phyloP scores from a whole-genome alignment of 345 rosid species.

The Melastoma malabathricum region DNA sequence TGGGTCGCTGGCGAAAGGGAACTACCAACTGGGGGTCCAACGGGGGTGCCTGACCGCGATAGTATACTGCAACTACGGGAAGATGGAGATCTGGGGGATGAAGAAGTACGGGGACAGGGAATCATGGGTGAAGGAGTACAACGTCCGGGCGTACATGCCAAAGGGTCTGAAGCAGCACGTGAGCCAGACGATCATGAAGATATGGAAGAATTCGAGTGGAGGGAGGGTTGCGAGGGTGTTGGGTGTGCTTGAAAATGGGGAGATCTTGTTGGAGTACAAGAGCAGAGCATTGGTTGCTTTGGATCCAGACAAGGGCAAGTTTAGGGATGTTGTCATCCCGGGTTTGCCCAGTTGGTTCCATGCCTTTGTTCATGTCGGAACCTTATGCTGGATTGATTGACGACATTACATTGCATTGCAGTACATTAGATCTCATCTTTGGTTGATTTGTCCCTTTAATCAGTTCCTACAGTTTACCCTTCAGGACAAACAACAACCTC shows the following conservation, averaged over 20 bases:
- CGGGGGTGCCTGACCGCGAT: conserved; percentile 14
- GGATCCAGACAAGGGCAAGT: conserved; percentile 7
- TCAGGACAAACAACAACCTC: no score
- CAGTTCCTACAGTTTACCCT: no score
- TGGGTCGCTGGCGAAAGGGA: background rate
- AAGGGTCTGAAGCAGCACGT: conserved; percentile 3
- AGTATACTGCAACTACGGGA: background rate
- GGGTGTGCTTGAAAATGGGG: conserved; percentile 13
- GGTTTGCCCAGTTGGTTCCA: conserved; percentile 19
- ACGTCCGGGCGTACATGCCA: conserved; percentile 9
- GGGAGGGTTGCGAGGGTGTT: background rate
- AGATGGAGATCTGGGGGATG: conserved; percentile 15
- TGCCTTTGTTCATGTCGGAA: conserved; percentile 8
- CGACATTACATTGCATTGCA: no score
- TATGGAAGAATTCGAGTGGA: background rate
- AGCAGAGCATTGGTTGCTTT: conserved; percentile 12
- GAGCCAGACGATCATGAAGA: background rate
- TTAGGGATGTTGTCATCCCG: conserved; percentile 8
- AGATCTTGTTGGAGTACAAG: conserved; percentile 11
- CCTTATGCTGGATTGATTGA: conserved; percentile 8
- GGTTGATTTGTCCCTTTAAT: no score
- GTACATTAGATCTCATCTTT: no score
- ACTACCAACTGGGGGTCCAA: conserved; percentile 4
- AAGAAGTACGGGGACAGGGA: conserved; percentile 13
- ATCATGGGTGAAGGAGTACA: conserved; percentile 18